Conservation (phyloP, 306 rosid species). For the Fagus sylvatica region DNA sequence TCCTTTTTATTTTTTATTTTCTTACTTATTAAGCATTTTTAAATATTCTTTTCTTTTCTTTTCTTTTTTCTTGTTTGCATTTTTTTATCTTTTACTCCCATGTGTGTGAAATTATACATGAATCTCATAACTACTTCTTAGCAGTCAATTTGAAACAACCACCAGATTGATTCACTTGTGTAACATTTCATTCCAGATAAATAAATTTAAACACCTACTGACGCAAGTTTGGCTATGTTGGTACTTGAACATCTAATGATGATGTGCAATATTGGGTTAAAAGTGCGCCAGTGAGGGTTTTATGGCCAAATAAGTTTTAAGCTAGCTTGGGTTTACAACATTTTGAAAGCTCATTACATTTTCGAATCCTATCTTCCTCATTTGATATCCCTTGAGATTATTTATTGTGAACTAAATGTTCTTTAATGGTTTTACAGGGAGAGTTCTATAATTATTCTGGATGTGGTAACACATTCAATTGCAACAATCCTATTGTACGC, state of each 20-base stretch:
- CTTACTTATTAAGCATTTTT: not conserved
- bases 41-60: not conserved
- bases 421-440: constrained; percentile 55
- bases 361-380: constrained; percentile 9
- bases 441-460: constrained; percentile 97
- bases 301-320: not conserved
- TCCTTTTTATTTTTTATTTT: not conserved
- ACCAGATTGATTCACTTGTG: not conserved
- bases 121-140: not conserved
- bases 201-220: not conserved
- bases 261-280: not conserved
- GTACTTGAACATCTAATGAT: not conserved
- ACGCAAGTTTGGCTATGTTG: not conserved
- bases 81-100: not conserved
- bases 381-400: not conserved
- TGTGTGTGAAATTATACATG: not conserved
- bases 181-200: not conserved
- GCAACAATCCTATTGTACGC: constrained; percentile 95
- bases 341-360: constrained; percentile 17
- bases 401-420: constrained; percentile 19
- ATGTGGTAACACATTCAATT: constrained; percentile 95
- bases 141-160: not conserved
- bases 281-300: not conserved
- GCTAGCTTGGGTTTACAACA: not conserved
- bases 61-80: no score